Base-by-base conservation (phyloP, 352 stramenopile genomes). In the Globisporangium irregulare region DNA sequence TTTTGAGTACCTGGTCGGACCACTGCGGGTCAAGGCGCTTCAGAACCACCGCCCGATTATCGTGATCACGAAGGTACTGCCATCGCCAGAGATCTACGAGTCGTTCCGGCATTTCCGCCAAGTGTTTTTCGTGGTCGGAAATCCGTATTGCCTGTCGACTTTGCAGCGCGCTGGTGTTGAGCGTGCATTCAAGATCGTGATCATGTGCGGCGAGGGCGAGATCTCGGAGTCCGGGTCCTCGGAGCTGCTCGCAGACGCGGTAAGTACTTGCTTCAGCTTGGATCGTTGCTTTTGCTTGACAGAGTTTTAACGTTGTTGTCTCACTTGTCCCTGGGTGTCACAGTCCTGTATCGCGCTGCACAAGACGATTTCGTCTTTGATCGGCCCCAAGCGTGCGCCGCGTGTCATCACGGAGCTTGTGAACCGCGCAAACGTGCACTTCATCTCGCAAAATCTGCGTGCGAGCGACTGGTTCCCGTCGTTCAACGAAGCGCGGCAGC, bases 381-480 rank as follows among this genome's bases (percentile, higher is more conserved):
- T 95, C 25, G 86, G 86, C 2, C 82, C 82, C 2, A 69, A 67
- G 24, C 78, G 82, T 22, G 83, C 84, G 18, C 83, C 86, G 7
- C 72, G 82, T 8, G 74, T 95, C 60, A 89, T 95, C 62, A 92
- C 83, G 1, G 86, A 95, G 67, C 80, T 95, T 15, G 77, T 84
- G 25, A 95, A 93, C 67, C 78, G 87, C 48, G 77, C 82, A 8
- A 95, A 91, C 51, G 86, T 95, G 34, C 87, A 95, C 66, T 95
- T 94, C 46, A 83, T 95, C 34, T 77, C 84, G 29, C 84, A 95
- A 68, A 94, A 89, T 55, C 66, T 95, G 69, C 66, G 79, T 18
- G 73, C 69, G 14, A 92, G 86, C 51, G 73, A 79, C 29, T 95
- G 87, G 87, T 95, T 95, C 41, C 64, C 74, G 24, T 70, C 60